Percentiles rank a stretch among this genome's conserved stretches.
Conservation (phyloP, 257 asterid species). For the Dorcoceras hygrometricum region DNA sequence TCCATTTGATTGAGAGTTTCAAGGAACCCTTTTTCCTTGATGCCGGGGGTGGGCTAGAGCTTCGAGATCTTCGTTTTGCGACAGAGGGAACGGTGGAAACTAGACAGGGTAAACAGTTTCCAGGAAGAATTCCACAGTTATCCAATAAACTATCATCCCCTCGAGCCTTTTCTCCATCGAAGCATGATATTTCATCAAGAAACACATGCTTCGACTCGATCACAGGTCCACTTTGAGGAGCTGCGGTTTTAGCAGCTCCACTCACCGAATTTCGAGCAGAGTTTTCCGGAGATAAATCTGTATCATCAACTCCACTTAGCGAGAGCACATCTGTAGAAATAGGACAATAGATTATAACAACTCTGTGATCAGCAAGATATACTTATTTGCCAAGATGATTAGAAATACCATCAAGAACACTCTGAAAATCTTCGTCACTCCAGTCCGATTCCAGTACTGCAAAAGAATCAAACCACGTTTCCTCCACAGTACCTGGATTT, state of each 20-base stretch:
- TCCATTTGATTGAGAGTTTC: constrained; percentile 78
- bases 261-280: constrained; percentile 45
- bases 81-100: constrained; percentile 60
- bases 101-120: constrained; percentile 86
- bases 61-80: constrained; percentile 68
- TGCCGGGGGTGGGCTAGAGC: constrained; percentile 59
- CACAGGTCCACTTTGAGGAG: constrained; percentile 32
- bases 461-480: constrained; percentile 89
- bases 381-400: not conserved
- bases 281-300: constrained; percentile 11
- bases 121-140: constrained; percentile 72
- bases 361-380: not conserved
- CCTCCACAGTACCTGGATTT: constrained; percentile 66
- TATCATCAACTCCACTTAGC: constrained; percentile 41
- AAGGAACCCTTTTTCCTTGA: constrained; percentile 68
- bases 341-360: not conserved
- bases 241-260: constrained; percentile 37
- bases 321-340: constrained; percentile 52
- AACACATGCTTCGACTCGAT: constrained; percentile 48
- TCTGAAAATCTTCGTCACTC: constrained; percentile 90
- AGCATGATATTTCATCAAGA: constrained; percentile 51
- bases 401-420: constrained; percentile 78
- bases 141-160: constrained; percentile 57
- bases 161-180: constrained; percentile 43
- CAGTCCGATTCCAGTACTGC: constrained; percentile 73